Base-by-base conservation (phyloP, 768 basidiomycete genomes). In the Amanita molliuscula region DNA sequence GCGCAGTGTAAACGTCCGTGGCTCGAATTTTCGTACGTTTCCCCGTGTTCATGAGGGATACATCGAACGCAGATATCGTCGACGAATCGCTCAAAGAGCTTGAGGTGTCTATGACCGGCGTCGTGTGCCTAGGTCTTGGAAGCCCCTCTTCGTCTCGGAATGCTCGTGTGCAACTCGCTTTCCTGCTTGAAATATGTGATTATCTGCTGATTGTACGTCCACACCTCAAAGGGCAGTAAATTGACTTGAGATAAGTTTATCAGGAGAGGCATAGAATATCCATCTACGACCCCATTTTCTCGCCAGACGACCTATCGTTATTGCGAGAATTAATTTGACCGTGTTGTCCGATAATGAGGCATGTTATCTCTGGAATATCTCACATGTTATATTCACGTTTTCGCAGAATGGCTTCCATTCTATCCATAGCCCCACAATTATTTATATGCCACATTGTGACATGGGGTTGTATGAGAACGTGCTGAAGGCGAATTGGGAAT, bases 371-470 rank as follows among this genome's bases (percentile, higher is more conserved):
- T 31, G 38, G 10, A 31, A 18, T 29, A 41, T 7, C 10, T 34
- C 18, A 1, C 29, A 9, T 31, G 26, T 33, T 11, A 4, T 16
- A 18, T 31, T 42, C n/a, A 15, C 15, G 1, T 33, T 26, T 34
- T 47, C 18, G 40, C 55, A 71, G 73, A 62, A 65, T 44, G 67
- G 60, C 36, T 57, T 54, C 35, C 65, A 72, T 56, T 50, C 59
- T 25, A 51, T 72, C 29, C 52, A 61, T 28, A 58, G 50, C 18
- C 78, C 80, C 54, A 85, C 83, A 42, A 68, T 89, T 48, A 67
- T 81, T 48, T 87, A 78, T 66, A 86, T 88, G 84, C 86, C 84
- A 18, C 86, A 88, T 62, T 88, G 87, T 61, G 83, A 85, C 58
- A 59, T 83, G 62, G 73, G 72, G 53, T 70, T 88, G 23, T 85